Evolutionary conservation across 805 yeast species (phyloP).

Genomic region (Zygosaccharomyces bisporus): DNA sequence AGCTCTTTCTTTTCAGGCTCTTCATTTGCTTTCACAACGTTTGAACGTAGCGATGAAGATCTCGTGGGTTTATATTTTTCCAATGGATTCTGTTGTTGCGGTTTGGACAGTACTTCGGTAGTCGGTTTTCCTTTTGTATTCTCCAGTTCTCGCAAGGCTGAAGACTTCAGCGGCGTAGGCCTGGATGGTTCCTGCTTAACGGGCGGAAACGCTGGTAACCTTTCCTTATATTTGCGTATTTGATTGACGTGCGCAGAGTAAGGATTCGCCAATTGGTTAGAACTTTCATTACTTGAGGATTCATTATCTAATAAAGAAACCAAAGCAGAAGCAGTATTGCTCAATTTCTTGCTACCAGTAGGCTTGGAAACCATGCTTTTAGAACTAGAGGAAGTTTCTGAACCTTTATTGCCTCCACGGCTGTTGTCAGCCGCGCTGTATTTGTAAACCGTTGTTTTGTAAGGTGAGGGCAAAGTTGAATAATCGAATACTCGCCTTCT

Average conservation of each 20-base stretch:
- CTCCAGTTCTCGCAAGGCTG: slow-evolving; percentile 16
- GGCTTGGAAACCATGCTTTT: slow-evolving; percentile 8
- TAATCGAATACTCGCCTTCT: slow-evolving; percentile 38
- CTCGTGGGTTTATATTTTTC: slow-evolving; percentile 37
- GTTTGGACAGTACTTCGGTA: slow-evolving; percentile 6
- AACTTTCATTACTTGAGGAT: slow-evolving; percentile 14
- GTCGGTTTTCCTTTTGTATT: slow-evolving; percentile 9
- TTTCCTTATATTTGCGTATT: slow-evolving; percentile 17
- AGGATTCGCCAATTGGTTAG: slow-evolving; percentile 40
- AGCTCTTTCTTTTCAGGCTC: slow-evolving; percentile 13
- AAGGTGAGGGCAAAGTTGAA: slow-evolving; percentile 40
- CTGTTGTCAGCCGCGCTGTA: slow-evolving; percentile 24
- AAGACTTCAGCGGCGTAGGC: slow-evolving; percentile 3
- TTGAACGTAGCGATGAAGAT: slow-evolving; percentile 39
- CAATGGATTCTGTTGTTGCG: slow-evolving; percentile 15
- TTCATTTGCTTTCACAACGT: slow-evolving; percentile 26
- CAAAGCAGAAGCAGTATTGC: slow-evolving; percentile 49
- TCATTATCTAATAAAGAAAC: slow-evolving; percentile 42
- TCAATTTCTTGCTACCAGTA: slow-evolving; percentile 32
- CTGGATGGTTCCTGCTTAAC: not conserved
- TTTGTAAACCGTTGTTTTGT: slow-evolving; percentile 35
- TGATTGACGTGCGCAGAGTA: slow-evolving; percentile 34
- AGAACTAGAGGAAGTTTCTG: not conserved
- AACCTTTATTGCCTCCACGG: slow-evolving; percentile 1
- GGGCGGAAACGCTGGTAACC: slow-evolving; percentile 7